Base-by-base conservation (phyloP, 2,329 filamentous ascomycete genomes). In the Neodidymelliopsis sp. region DNA sequence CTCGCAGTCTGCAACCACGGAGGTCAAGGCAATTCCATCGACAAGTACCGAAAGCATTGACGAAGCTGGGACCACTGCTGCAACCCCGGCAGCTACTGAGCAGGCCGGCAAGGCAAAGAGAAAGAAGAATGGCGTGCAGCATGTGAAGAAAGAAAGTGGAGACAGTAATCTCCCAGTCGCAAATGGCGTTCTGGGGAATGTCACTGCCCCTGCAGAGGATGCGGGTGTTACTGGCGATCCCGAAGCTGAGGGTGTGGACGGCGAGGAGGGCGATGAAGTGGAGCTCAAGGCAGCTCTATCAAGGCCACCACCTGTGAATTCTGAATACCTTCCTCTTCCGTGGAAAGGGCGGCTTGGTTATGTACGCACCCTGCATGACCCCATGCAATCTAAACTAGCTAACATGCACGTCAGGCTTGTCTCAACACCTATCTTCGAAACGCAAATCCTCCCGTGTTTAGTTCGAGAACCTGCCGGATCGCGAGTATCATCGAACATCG, bases 331-430 rank as follows among this genome's bases (percentile, higher is more conserved):
- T 15, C 93, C 93, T 18, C 72, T 97, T 16, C 93, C 92, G 0
- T 97, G 92, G 92, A 91, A 87, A 74, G 93, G 93, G 1, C 83
- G 92, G 20, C 70, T 97, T 53, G 92, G 92, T 49, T 97, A 96
- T 81, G 91, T 93, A 72, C 76, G 86, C 74, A 18, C 39, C 45
- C 54, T 53, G 36, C 35, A 48, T 36, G 16, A 27, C 24, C 53
- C 37, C 29, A 44, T 54, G 51, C 50, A 49, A 37, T 36, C 41
- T 39, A 28, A 53, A 49, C 58, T 67, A 49, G 64, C 55, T 31
- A 33, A 24, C 20, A 37, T 46, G 49, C 50, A 43, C 53, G 25
- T 9, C 53, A 86, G 89, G 91, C 93, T 9, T 97, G 92, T 66
- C 77, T 97, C 12, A 96, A 96, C 68, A 97, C 93, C 0, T 97